Percentiles rank a stretch among this genome's conserved stretches.
Evolutionary conservation across 106 monocot genomes (phyloP).

Genomic region (Triglochin maritima): DNA sequence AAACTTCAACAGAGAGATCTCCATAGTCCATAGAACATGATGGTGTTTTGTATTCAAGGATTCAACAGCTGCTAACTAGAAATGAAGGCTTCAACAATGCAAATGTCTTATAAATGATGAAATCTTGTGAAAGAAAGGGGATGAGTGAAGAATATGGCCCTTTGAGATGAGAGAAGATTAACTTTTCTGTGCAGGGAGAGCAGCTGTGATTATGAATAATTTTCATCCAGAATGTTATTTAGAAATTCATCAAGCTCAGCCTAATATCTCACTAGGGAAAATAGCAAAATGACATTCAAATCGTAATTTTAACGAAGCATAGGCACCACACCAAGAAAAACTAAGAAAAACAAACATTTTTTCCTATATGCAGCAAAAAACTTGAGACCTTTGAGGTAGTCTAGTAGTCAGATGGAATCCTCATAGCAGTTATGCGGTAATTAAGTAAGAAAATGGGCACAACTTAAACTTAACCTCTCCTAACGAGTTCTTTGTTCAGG

Average conservation of each 20-base stretch:
- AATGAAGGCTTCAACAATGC: too few relatives aligned
- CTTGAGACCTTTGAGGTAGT: background rate
- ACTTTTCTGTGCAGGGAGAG: too few relatives aligned
- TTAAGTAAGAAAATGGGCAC: background rate
- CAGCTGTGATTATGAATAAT: background rate
- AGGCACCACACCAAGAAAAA: background rate
- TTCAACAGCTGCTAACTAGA: too few relatives aligned
- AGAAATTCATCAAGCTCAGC: background rate
- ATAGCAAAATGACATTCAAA: background rate
- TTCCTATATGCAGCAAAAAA: background rate
- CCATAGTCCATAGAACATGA: too few relatives aligned
- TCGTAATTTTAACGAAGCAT: background rate
- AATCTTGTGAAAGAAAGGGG: too few relatives aligned
- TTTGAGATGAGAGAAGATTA: too few relatives aligned
- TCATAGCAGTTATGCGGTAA: background rate
- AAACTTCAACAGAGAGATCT: too few relatives aligned
- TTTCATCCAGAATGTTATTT: background rate
- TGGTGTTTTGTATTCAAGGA: background rate
- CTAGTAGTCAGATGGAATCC: background rate
- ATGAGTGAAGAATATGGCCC: too few relatives aligned
- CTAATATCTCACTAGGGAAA: background rate
- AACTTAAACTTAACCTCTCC: slow-evolving; percentile 41
- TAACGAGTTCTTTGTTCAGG: slow-evolving; percentile 66
- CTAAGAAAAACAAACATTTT: background rate
- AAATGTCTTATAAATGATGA: too few relatives aligned